Evolutionary conservation across 2,329 filamentous ascomycete species (phyloP), one percentile per base, ranked within the genome.

Genomic region (Ophiostoma fasciatum): DNA sequence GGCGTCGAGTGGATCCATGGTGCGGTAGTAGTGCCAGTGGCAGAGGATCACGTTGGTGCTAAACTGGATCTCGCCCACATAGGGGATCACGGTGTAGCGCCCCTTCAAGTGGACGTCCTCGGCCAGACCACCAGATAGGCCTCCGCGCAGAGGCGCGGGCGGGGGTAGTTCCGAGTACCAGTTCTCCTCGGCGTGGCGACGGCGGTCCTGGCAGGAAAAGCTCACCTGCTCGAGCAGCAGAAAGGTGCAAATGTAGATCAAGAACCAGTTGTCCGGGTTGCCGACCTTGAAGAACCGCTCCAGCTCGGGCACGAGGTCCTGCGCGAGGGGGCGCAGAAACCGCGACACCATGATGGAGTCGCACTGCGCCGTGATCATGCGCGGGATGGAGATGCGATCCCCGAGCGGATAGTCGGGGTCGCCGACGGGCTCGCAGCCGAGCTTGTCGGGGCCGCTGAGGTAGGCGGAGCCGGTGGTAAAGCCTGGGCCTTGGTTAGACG

Each of bases 21-120:
- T 55, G 38, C 60, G 62, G 48, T 60, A 69, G 44, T 68, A 69
- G 33, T 66, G 62, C 66, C 66, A 70, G 36, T 66, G 54, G 10
- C 52, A 49, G 2, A 70, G 58, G 20, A 68, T 50, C 35, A 59
- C 59, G 33, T 61, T 64, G 20, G 59, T 63, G 5, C 62, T 55
- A 11, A 57, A 50, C 13, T 69, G 65, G 2, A 68, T 50, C 6
- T 57, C 48, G 25, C 60, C 54, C 13, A 67, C 58, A 36, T 62
- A 63, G 1, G 28, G 13, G 0, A 54, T 53, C 7, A 64, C 53
- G 1, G 61, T 51, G 37, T 62, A 61, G 10, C 50, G 51, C n/a
- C 40, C 39, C 54, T 59, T 28, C 28, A 22, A 5, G 10, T 11
- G 14, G 14, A 19, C 15, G 8, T 18, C 19, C 28, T 10, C 12